Percentiles rank a stretch among this genome's conserved stretches.
Conservation (phyloP, 169 alveolate genomes). For the Cryptosporidium canis region DNA sequence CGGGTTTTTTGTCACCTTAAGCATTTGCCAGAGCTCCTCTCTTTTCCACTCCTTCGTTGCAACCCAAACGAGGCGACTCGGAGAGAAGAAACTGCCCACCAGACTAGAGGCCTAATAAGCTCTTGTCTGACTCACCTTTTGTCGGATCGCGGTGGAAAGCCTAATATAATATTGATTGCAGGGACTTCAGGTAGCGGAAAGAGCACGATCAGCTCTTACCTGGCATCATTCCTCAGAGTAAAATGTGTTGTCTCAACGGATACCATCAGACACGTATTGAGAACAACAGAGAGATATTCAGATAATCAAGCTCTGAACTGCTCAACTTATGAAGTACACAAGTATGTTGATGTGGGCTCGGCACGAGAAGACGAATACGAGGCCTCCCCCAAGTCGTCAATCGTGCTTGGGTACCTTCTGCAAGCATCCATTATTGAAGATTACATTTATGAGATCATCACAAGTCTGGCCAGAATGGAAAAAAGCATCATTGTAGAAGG, state of each 20-base stretch:
- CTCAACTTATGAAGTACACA: conserved; percentile 66
- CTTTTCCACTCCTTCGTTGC: neutral
- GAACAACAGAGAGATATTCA: conserved; percentile 48
- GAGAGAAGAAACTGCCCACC: neutral
- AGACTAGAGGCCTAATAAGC: neutral
- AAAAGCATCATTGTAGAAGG: conserved; percentile 85
- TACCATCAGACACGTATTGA: conserved; percentile 82
- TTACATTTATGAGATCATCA: conserved; percentile 79
- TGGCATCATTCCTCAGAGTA: conserved; percentile 82
- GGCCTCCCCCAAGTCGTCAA: conserved; percentile 76
- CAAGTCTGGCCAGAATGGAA: conserved; percentile 70
- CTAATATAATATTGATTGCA: conserved; percentile 80
- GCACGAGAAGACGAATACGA: neutral
- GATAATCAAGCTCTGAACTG: conserved; percentile 23
- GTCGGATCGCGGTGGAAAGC: conserved; percentile 64
- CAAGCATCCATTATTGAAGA: conserved; percentile 80
- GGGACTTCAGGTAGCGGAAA: conserved; percentile 90
- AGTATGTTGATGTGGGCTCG: neutral
- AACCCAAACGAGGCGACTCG: neutral
- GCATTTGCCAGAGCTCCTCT: conserved; percentile 1
- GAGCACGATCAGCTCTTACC: conserved; percentile 81
- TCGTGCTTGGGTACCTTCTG: conserved; percentile 80
- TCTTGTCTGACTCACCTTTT: conserved; percentile 18
- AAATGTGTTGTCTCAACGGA: conserved; percentile 83
- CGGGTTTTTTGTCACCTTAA: neutral